Evolutionary conservation across 148 eudicot genomes (phyloP), one percentile per base, ranked within the genome.

Genomic region (Suaeda aralocaspica): DNA sequence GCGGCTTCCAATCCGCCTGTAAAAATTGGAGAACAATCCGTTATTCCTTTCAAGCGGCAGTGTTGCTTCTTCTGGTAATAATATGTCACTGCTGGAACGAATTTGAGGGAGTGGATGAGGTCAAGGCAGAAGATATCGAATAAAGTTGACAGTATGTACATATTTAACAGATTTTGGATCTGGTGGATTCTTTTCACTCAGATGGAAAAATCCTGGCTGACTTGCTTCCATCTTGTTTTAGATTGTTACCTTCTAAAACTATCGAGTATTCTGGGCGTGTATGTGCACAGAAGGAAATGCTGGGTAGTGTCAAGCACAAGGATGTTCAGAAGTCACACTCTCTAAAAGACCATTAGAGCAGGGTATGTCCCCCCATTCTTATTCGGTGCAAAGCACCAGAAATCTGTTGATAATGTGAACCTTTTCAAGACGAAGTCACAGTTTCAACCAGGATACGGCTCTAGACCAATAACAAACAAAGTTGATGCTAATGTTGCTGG

Each of bases 51-150:
- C 7, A 46, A 75, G 26, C 61, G 81, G 52, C 16, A 9, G 21
- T 64, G 76, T 67, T 63, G 34, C 74, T 42, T 44, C 61, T 78
- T 50, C 33, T 65, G 30, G 69, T 58, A 22, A 67, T 28, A 75
- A 82, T 22, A 60, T 48, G 66, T 45, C 60, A 71, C 28, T 59
- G 88, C 73, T 67, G 88, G 87, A 21, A 79, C 84, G n/a, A 83
- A 71, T 85, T 73, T 95, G 79, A 91, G 93, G 85, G 88, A 86
- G 70, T 87, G 93, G 93, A 82, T 95, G 74, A 84, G 78, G 70
- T 66, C 84, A 60, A 77, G 83, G 64, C 59, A 69, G 41, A n/a
- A n/a, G n/a, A n/a, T n/a, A n/a, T 59, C 80, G 52, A 76, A 76
- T 69, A 95, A 89, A 77, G 77, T 70, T 19, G 82, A 83, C 61